These are phyloP conservation scores for Margaritispora aquatica DNA, from an alignment of 495 filamentous ascomycete species.

Conservation along the genomic window DNA sequence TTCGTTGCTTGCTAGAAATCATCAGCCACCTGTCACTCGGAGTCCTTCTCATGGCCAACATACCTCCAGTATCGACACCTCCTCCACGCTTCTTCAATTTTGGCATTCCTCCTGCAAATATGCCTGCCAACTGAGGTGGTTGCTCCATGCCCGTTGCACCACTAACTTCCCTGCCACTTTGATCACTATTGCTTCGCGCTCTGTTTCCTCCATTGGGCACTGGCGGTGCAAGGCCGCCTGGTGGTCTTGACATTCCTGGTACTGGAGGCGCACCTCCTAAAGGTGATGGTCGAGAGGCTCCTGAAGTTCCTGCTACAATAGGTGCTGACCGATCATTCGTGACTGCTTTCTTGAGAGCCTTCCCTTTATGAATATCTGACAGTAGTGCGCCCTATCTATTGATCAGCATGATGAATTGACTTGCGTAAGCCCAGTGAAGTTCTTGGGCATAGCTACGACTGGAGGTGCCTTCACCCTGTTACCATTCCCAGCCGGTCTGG, in stretches of 20 bases:
- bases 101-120: conserved; percentile 93
- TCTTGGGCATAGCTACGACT: conserved; percentile 16
- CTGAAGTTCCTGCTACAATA: conserved; percentile 47
- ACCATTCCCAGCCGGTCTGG: conserved; percentile 27
- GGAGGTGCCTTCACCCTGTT: conserved; percentile 20
- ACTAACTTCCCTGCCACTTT: conserved; percentile 34
- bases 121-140: conserved; percentile 76
- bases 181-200: conserved; percentile 78
- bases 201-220: conserved; percentile 57
- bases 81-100: conserved; percentile 83
- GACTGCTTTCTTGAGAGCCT: conserved; percentile 74
- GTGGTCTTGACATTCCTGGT: conserved; percentile 58
- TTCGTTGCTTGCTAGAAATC: conserved; percentile 52
- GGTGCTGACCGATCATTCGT: conserved; percentile 96
- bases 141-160: conserved; percentile 38
- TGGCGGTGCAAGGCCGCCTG: conserved; percentile 67
- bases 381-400: conserved; percentile 73
- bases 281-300: conserved; percentile 44
- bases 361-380: conserved; percentile 81
- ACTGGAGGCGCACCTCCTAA: conserved; percentile 75
- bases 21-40: conserved; percentile 23
- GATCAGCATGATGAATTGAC: conserved; percentile 14
- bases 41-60: conserved; percentile 10
- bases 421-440: conserved; percentile 20
- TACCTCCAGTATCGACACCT: conserved; percentile 81